These are phyloP conservation scores for Chrysopogon serrulatus DNA, from an alignment of 176 grass and related monocot genomes.

Conservation along the genomic window DNA sequence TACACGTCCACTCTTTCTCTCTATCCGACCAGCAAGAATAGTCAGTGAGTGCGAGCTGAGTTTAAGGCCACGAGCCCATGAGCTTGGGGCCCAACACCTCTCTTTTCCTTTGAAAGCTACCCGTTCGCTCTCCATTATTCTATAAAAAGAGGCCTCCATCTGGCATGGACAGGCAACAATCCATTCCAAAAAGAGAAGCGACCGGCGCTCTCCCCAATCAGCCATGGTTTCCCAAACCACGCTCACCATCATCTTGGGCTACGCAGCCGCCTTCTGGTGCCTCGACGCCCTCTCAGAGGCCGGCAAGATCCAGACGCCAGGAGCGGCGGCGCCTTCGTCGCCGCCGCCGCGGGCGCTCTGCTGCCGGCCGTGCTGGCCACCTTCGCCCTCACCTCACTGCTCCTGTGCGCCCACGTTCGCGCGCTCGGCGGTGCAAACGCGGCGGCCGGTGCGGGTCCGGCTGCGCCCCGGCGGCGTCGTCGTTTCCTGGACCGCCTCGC, in stretches of 20 bases:
- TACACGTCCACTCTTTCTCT: too few species aligned
- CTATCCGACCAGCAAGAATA: too few species aligned
- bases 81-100: too few species aligned
- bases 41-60: too few species aligned
- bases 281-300: background rate
- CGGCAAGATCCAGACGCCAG: background rate
- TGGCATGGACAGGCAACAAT: too few species aligned
- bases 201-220: too few species aligned
- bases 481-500: background rate
- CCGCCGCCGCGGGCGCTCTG: background rate
- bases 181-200: too few species aligned
- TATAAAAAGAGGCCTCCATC: too few species aligned
- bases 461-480: background rate
- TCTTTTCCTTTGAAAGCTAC: too few species aligned
- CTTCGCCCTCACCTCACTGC: background rate
- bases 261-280: background rate
- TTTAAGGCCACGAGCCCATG: too few species aligned
- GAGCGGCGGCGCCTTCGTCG: background rate
- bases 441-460: background rate
- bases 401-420: background rate
- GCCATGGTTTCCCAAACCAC: background rate
- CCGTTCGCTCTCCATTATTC: too few species aligned
- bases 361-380: background rate
- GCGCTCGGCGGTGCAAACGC: background rate
- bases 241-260: background rate